phyloP scores from a whole-genome alignment of 108 stramenopile genomes.

The Pseudonitzschia multiseries region DNA sequence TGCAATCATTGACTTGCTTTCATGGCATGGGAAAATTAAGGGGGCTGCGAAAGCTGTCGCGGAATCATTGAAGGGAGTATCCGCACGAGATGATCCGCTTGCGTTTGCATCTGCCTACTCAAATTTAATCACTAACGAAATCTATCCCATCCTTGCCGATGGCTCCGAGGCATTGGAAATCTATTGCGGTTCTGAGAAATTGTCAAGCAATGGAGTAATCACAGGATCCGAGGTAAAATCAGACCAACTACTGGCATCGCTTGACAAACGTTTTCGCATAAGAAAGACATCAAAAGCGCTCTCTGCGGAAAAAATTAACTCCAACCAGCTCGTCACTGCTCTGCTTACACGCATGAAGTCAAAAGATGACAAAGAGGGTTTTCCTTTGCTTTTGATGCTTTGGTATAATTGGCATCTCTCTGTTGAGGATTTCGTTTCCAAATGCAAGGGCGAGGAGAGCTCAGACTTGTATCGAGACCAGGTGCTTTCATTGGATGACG shows the following conservation, averaged over 20 bases:
- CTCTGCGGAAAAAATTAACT: conserved; percentile 23
- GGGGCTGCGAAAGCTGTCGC: background rate
- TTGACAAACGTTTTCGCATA: conserved; percentile 17
- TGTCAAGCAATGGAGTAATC: background rate
- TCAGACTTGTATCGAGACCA: background rate
- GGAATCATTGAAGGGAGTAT: background rate
- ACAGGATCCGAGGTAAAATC: background rate
- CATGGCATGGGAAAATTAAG: conserved; percentile 45
- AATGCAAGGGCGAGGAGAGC: background rate
- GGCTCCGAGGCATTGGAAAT: conserved; percentile 26
- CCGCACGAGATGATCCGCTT: background rate
- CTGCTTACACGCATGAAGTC: conserved; percentile 18
- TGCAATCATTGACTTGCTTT: conserved; percentile 47
- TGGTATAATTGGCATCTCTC: conserved; percentile 36
- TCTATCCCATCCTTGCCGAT: conserved; percentile 31
- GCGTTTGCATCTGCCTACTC: background rate
- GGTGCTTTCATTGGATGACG: conserved; percentile 8
- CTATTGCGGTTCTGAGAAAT: conserved; percentile 6
- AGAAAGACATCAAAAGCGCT: conserved; percentile 22
- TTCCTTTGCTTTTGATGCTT: conserved; percentile 29
- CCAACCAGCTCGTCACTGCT: conserved; percentile 7
- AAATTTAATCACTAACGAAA: background rate
- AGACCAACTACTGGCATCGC: background rate
- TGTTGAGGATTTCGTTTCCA: conserved; percentile 26
- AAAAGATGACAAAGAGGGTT: conserved; percentile 24